These are phyloP conservation scores for Terfezia boudieri DNA, from an alignment of 495 filamentous ascomycete species.

Conservation along the genomic window DNA sequence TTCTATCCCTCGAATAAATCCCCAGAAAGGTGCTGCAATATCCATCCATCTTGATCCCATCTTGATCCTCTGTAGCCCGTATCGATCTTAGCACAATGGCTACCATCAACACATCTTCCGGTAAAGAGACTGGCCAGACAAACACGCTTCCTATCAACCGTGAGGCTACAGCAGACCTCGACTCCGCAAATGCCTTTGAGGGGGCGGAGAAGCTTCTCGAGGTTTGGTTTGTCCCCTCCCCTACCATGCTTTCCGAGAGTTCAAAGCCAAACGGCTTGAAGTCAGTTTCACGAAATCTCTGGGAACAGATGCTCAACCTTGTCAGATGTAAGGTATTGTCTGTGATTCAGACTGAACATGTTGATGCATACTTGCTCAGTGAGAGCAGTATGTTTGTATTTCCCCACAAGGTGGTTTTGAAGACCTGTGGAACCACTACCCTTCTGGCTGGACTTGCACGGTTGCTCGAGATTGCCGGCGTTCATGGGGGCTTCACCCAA, in stretches of 20 bases:
- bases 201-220: constrained; percentile 95
- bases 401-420: constrained; percentile 94
- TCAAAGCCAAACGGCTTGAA: constrained; percentile 62
- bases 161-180: constrained; percentile 78
- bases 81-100: constrained; percentile 5
- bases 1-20: constrained; percentile 62
- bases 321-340: constrained; percentile 98
- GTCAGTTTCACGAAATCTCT: constrained; percentile 56
- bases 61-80: constrained; percentile 34
- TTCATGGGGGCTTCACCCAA: constrained; percentile 62
- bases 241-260: constrained; percentile 44
- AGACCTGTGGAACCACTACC: constrained; percentile 97
- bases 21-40: constrained; percentile 63
- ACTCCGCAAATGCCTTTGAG: constrained; percentile 93
- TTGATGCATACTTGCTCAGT: constrained; percentile 92
- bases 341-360: constrained; percentile 76
- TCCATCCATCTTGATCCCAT: no score
- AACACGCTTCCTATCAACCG: constrained; percentile 54
- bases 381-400: constrained; percentile 99
- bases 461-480: constrained; percentile 73
- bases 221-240: constrained; percentile 86
- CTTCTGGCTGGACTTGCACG: constrained; percentile 68
- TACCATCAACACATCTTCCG: constrained; percentile 27
- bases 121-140: constrained; percentile 34
- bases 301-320: constrained; percentile 92